phyloP scores from a whole-genome alignment of 2,329 filamentous ascomycete genomes.

The Beauveria scarabaeidicola region DNA sequence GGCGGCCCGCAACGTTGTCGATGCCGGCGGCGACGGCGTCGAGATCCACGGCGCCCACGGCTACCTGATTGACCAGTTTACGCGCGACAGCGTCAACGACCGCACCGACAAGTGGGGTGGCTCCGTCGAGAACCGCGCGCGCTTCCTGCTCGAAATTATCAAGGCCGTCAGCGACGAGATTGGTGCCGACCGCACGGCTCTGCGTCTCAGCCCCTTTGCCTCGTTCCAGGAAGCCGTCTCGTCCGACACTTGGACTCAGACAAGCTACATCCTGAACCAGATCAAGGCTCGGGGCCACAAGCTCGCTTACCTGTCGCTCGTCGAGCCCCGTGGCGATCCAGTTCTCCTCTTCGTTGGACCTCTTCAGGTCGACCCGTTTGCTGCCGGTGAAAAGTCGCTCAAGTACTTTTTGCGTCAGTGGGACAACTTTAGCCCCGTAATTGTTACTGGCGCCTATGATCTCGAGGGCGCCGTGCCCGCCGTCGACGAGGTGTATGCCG shows the following conservation, averaged over 20 bases:
- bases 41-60: constrained; percentile 48
- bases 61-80: constrained; percentile 53
- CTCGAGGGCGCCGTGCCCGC: constrained; percentile 14
- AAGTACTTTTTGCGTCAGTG: constrained; percentile 24
- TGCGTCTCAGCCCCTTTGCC: constrained; percentile 35
- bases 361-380: constrained; percentile 14
- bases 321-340: constrained; percentile 21
- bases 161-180: constrained; percentile 28
- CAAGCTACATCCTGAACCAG: constrained; percentile 19
- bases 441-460: constrained; percentile 21
- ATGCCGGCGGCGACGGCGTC: constrained; percentile 61
- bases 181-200: constrained; percentile 39
- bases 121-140: constrained; percentile 40
- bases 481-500: constrained; percentile 19
- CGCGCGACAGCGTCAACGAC: constrained; percentile 38
- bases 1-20: constrained; percentile 44
- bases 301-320: constrained; percentile 22
- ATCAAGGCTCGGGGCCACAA: constrained; percentile 21
- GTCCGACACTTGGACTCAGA: constrained; percentile 16
- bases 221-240: constrained; percentile 19
- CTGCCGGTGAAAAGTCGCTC: constrained; percentile 23
- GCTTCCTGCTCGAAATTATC: constrained; percentile 38
- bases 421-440: constrained; percentile 21
- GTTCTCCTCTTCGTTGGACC: constrained; percentile 8
- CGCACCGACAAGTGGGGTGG: constrained; percentile 46